Conservation (phyloP, 75 land plant species). For the Sequoia sempervirens region DNA sequence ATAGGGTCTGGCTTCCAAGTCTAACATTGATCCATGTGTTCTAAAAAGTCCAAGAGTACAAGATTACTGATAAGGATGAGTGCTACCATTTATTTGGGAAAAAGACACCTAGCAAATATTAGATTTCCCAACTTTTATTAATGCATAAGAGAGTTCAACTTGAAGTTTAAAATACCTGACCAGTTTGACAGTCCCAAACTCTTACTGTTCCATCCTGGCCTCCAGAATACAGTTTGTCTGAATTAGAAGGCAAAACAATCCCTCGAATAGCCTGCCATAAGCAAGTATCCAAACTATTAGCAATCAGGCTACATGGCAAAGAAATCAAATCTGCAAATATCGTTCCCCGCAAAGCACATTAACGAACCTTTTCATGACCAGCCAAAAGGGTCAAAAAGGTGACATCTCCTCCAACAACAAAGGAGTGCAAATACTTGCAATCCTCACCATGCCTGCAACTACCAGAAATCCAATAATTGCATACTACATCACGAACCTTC, state of each 20-base stretch:
- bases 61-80: background rate
- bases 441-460: conserved; percentile 60
- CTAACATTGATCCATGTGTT: background rate
- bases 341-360: background rate
- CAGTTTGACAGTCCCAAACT: conserved; percentile 90
- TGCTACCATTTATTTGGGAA: background rate
- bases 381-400: conserved; percentile 59
- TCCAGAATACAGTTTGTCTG: conserved; percentile 86
- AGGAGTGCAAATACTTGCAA: conserved; percentile 75
- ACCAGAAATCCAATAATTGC: conserved; percentile 62
- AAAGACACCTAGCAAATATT: background rate
- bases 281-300: background rate
- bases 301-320: background rate
- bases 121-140: background rate
- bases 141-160: background rate
- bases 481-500: conserved; percentile 31
- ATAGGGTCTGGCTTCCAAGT: background rate
- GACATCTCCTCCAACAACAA: conserved; percentile 53
- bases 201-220: conserved; percentile 81
- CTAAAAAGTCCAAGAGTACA: background rate
- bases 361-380: conserved; percentile 81
- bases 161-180: conserved; percentile 46
- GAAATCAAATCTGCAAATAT: conserved; percentile 1
- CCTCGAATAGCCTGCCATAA: conserved; percentile 63
- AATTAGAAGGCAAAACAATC: conserved; percentile 75